These are phyloP conservation scores for Saccharomycopsis hybrid DNA, from an alignment of 1,139 yeast genomes.

Conservation along the genomic window DNA sequence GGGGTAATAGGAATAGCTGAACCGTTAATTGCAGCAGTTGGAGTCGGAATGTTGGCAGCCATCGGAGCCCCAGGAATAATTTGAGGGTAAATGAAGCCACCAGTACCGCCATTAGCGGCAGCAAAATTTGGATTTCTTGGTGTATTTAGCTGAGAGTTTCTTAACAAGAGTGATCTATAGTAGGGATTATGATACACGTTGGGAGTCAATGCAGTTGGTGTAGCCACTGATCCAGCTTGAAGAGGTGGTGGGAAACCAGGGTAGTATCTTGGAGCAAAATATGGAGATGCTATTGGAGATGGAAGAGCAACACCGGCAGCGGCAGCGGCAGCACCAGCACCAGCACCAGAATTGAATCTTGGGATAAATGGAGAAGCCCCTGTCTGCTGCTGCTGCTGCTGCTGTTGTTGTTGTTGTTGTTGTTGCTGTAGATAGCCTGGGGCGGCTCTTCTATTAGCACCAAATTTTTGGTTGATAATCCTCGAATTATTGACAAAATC, in stretches of 20 bases:
- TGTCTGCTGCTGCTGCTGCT: constrained; percentile 22
- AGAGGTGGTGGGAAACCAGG: constrained; percentile 10
- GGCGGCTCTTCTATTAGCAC: constrained; percentile 24
- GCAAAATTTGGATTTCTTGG: constrained; percentile 8
- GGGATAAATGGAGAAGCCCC: constrained; percentile 20
- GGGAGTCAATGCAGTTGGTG: constrained; percentile 15
- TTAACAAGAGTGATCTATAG: constrained; percentile 7
- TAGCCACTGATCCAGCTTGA: constrained; percentile 7
- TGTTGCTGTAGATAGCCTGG: too few species aligned
- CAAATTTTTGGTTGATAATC: constrained; percentile 7
- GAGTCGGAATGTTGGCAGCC: constrained; percentile 10
- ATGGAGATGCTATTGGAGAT: constrained; percentile 16
- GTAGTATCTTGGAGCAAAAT: constrained; percentile 21
- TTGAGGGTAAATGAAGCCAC: too few species aligned
- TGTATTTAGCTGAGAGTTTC: constrained; percentile 3
- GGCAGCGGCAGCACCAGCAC: constrained; percentile 17
- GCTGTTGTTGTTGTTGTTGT: too few species aligned
- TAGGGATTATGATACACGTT: constrained; percentile 13
- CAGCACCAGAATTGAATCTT: constrained; percentile 25
- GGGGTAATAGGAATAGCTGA: constrained; percentile 20
- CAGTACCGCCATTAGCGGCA: background rate
- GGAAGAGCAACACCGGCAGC: constrained; percentile 23
- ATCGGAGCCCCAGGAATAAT: constrained; percentile 9
- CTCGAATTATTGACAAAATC: constrained; percentile 9
- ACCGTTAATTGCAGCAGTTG: constrained; percentile 7